phyloP scores from a whole-genome alignment of 768 basidiomycete genomes.

The Serendipita indica region DNA sequence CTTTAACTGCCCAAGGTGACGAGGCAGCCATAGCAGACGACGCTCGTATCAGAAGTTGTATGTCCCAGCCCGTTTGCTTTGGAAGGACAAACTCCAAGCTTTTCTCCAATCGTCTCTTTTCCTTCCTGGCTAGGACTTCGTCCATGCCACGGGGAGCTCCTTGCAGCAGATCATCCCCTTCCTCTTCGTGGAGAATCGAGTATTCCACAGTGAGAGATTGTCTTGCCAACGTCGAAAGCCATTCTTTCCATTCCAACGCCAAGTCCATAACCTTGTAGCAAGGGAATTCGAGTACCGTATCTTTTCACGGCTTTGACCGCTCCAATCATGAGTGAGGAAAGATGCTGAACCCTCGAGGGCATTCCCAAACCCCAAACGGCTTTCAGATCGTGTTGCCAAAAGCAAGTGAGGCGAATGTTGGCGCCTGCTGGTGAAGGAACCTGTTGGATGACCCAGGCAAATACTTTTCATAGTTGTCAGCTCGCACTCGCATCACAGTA shows the following conservation, averaged over 20 bases:
- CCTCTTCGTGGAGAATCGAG: slow-evolving; percentile 56
- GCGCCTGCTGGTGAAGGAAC: slow-evolving; percentile 19
- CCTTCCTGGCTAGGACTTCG: slow-evolving; percentile 47
- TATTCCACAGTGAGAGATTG: slow-evolving; percentile 76
- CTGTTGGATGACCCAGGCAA: slow-evolving; percentile 86
- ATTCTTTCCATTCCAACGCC: slow-evolving; percentile 69
- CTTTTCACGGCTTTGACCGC: slow-evolving; percentile 67
- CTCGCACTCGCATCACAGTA: not conserved
- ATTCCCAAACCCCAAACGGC: slow-evolving; percentile 71
- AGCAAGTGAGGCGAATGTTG: slow-evolving; percentile 66
- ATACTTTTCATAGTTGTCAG: slow-evolving; percentile 33
- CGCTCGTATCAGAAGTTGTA: slow-evolving; percentile 60
- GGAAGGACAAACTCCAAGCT: slow-evolving; percentile 74
- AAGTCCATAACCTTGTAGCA: slow-evolving; percentile 61
- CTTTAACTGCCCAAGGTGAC: slow-evolving; percentile 47
- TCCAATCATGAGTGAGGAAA: slow-evolving; percentile 73
- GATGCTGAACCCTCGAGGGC: slow-evolving; percentile 52
- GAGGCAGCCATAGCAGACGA: slow-evolving; percentile 56
- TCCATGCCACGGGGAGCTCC: slow-evolving; percentile 35
- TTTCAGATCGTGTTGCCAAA: slow-evolving; percentile 90
- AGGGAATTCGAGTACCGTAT: slow-evolving; percentile 59
- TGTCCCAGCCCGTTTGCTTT: slow-evolving; percentile 68
- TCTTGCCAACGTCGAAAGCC: slow-evolving; percentile 64
- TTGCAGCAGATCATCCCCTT: slow-evolving; percentile 33
- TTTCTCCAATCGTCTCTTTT: slow-evolving; percentile 53